Evolutionary conservation across 1,284 basidiomycete species (phyloP).

Genomic region (Porogramme epimiltina): DNA sequence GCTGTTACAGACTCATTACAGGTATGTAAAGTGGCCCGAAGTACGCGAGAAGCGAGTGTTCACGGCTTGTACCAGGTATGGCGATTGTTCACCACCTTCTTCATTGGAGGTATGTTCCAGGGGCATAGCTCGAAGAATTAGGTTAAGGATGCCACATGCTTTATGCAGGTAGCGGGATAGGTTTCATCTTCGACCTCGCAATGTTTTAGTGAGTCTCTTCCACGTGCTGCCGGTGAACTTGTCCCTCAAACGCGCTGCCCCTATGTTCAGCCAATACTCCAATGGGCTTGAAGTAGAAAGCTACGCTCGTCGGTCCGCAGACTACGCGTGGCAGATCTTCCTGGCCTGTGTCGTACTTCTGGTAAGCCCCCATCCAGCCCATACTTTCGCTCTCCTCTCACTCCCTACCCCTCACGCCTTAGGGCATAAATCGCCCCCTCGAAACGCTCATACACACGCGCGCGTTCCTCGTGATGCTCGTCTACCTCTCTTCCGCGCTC

Average conservation of each 20-base stretch:
- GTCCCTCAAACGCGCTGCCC: not conserved
- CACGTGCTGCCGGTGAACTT: not conserved
- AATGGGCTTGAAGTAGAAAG: slow-evolving; percentile 65
- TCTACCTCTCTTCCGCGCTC: slow-evolving; percentile 69
- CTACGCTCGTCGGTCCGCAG: slow-evolving; percentile 62
- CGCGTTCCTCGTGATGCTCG: slow-evolving; percentile 68
- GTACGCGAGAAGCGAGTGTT: not conserved
- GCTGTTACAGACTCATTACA: not conserved
- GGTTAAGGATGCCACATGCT: too few relatives aligned
- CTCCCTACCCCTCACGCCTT: not conserved
- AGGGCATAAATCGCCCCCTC: slow-evolving; percentile 35
- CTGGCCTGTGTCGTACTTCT: slow-evolving; percentile 49
- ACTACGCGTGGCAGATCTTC: slow-evolving; percentile 76
- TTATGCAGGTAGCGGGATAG: slow-evolving; percentile 31
- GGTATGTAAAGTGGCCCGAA: not conserved
- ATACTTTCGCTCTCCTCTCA: not conserved
- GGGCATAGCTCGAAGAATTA: not conserved
- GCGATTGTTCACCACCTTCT: slow-evolving; percentile 79
- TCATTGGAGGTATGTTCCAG: slow-evolving; percentile 63
- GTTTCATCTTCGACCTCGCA: slow-evolving; percentile 71
- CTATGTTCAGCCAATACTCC: slow-evolving; percentile 54
- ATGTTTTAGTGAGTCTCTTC: slow-evolving; percentile 69
- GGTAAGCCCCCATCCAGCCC: slow-evolving; percentile 8
- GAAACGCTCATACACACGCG: slow-evolving; percentile 51
- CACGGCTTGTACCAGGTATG: slow-evolving; percentile 55